phyloP scores from a whole-genome alignment of 2,329 filamentous ascomycete species.

The Domatiomyces globalis region DNA sequence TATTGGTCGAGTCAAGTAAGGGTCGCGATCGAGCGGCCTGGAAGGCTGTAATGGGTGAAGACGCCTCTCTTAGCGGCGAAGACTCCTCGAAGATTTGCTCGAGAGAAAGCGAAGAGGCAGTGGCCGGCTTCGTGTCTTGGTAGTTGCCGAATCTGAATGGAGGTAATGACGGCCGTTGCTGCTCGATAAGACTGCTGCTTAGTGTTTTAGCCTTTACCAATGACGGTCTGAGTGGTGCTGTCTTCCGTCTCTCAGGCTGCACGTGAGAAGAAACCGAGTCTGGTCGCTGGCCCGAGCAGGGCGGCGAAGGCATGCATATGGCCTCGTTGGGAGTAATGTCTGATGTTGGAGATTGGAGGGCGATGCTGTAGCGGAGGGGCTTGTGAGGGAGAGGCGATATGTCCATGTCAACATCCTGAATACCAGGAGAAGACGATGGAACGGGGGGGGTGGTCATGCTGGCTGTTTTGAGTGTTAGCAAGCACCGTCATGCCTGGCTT shows the following conservation, averaged over 20 bases:
- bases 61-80: constrained; percentile 42
- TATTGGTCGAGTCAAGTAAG: constrained; percentile 25
- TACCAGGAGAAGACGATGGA: constrained; percentile 64
- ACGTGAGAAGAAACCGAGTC: constrained; percentile 6
- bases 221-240: constrained; percentile 57
- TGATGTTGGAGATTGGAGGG: constrained; percentile 59
- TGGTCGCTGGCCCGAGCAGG: constrained; percentile 22
- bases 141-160: constrained; percentile 58
- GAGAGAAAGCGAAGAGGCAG: constrained; percentile 51
- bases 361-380: constrained; percentile 49
- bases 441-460: constrained; percentile 72
- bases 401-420: constrained; percentile 65
- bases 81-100: constrained; percentile 72
- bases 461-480: constrained; percentile 34
- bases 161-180: constrained; percentile 47
- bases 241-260: constrained; percentile 40
- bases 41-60: constrained; percentile 7
- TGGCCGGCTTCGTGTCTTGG: constrained; percentile 31
- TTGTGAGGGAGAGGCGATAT: constrained; percentile 89
- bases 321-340: constrained; percentile 35
- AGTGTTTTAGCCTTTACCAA: constrained; percentile 61
- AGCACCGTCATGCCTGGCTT: constrained; percentile 2
- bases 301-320: constrained; percentile 26
- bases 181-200: constrained; percentile 51
- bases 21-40: constrained; percentile 22